Percentiles rank a stretch among this genome's conserved stretches.
phyloP scores from a whole-genome alignment of 2,329 filamentous ascomycete genomes.

The Neonectria coccinea region DNA sequence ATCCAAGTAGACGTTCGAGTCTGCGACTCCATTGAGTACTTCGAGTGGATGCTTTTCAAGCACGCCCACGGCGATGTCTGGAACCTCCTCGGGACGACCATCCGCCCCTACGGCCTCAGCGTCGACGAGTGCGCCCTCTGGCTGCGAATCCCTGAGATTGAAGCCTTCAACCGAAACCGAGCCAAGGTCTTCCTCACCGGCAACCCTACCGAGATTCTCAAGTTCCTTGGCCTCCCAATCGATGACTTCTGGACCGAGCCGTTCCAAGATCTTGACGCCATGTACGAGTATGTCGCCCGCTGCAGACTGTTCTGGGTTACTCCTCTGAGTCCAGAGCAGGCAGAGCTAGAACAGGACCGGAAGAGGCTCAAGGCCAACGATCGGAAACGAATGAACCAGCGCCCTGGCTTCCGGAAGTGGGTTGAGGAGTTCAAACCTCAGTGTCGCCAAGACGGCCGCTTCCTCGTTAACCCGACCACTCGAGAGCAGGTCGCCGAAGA shows the following conservation, averaged over 20 bases:
- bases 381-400: constrained; percentile 64
- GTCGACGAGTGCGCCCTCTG: constrained; percentile 72
- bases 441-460: constrained; percentile 57
- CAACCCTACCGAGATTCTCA: constrained; percentile 66
- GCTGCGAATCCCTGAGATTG: constrained; percentile 76
- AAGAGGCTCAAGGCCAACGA: constrained; percentile 65
- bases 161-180: constrained; percentile 66
- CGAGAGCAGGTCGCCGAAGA: constrained; percentile 63
- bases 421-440: constrained; percentile 71
- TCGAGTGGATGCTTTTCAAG: constrained; percentile 75
- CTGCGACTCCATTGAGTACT: constrained; percentile 55
- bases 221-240: constrained; percentile 71
- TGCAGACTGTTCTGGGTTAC: constrained; percentile 69
- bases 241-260: constrained; percentile 61
- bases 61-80: constrained; percentile 79
- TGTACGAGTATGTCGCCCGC: constrained; percentile 71
- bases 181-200: constrained; percentile 70
- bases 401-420: constrained; percentile 71
- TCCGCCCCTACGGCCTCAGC: constrained; percentile 74
- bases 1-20: constrained; percentile 79
- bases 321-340: constrained; percentile 47
- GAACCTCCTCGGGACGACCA: constrained; percentile 72
- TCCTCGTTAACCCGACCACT: constrained; percentile 42
- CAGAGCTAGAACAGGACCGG: constrained; percentile 41
- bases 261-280: constrained; percentile 65